Percentiles rank a stretch among this genome's conserved stretches.
Evolutionary conservation across 768 basidiomycete species (phyloP).

Genomic region (Russula olivacea): DNA sequence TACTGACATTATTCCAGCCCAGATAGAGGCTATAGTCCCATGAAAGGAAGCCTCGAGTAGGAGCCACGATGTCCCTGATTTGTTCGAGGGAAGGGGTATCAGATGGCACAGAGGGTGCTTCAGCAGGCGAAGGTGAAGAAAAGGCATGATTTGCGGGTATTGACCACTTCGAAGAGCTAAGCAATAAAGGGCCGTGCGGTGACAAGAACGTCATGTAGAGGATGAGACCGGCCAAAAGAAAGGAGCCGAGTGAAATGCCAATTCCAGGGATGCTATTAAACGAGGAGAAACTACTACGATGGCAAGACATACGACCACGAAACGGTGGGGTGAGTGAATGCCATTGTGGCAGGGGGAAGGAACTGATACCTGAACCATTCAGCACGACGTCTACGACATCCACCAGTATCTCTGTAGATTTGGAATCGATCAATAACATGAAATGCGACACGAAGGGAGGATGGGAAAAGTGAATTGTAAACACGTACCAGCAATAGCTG

Average conservation of each 20-base stretch:
- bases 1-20: conserved; percentile 45
- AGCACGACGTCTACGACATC: conserved; percentile 94
- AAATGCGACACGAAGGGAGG: background rate
- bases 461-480: background rate
- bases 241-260: conserved; percentile 5
- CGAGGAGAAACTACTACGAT: background rate
- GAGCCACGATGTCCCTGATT: too few relatives aligned
- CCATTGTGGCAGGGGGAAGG: background rate
- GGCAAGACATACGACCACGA: background rate
- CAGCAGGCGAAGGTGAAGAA: background rate
- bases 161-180: background rate
- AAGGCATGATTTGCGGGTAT: too few relatives aligned
- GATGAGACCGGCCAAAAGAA: conserved; percentile 4
- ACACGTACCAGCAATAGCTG: conserved; percentile 84
- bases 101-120: background rate
- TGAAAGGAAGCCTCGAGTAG: conserved; percentile 40
- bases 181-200: background rate
- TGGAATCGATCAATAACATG: background rate
- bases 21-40: conserved; percentile 41
- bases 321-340: background rate
- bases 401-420: conserved; percentile 71
- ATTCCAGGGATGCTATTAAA: background rate
- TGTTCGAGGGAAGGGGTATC: conserved; percentile 31
- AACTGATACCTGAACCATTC: conserved; percentile 71
- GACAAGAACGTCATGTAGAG: conserved; percentile 7